Base-by-base conservation (phyloP, 305 asterid genomes). In the Euphrasia arctica region DNA sequence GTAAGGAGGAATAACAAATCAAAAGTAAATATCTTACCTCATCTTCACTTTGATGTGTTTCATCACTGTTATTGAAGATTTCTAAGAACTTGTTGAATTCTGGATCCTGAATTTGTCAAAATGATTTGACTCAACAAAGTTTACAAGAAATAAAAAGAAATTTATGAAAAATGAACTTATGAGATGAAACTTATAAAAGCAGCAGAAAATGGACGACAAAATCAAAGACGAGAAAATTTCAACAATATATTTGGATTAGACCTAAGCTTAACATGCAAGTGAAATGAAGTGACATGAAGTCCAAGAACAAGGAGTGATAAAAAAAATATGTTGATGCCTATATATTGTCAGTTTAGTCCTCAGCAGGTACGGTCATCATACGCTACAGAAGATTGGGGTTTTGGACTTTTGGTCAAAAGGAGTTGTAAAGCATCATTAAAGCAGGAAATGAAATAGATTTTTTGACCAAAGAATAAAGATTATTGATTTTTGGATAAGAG, bases 81-180 rank as follows among this genome's bases (percentile, higher is more conserved):
- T 85, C 85, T 63, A 87, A 75, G 72, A 83, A 81, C 71, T 81
- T 77, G 32, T 65, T 65, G 83, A 87, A 87, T 27, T 78, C 77
- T 36, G 93, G 90, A 75, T 87, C 86, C 95, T 87, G 93, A 62
- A 67, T 69, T 71, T 63, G 62, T n/a, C 70, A 70, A 65, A 70
- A 60, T 42, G 68, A 64, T 69, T 61, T 68, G 62, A 49, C 58
- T 71, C 63, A 74, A 29, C 36, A 60, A 51, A 69, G 60, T 52
- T 7, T 41, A 27, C 13, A 36, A 10, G 13, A 22, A 49, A 13
- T 5, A 55, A 25, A 5, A 9, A 15, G 29, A 62, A 39, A 47
- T 9, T 65, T 54, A 56, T 67, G 54, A 54, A 49, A 58, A 50
- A 64, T 50, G 39, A 22, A 45, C 62, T 34, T 14, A 52, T 48